phyloP scores from a whole-genome alignment of 1,284 basidiomycete species.

The Fomitopsis palustris region DNA sequence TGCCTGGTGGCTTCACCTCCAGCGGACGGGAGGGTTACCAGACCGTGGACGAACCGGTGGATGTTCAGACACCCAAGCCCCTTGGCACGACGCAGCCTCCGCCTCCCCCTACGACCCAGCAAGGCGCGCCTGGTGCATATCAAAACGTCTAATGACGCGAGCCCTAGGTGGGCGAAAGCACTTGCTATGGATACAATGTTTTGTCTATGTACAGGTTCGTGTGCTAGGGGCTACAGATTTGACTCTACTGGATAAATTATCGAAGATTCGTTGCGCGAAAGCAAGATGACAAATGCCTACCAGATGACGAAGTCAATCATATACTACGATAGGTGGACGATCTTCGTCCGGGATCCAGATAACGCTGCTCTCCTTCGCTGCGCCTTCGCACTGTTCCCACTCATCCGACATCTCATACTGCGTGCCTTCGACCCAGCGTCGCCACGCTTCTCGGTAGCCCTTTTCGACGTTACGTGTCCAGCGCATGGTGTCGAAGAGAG shows the following conservation, averaged over 20 bases:
- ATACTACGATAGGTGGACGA: conserved; percentile 16
- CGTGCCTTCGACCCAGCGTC: conserved; percentile 50
- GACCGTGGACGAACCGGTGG: conserved; percentile 60
- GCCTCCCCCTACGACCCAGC: conserved; percentile 14
- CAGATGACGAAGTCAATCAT: conserved; percentile 9
- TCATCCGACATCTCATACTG: conserved; percentile 40
- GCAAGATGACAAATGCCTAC: neutral
- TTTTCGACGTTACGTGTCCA: conserved; percentile 57
- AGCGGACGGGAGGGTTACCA: conserved; percentile 66
- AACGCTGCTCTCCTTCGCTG: conserved; percentile 32
- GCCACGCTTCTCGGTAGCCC: conserved; percentile 48
- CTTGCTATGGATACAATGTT: conserved; percentile 5
- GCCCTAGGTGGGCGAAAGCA: neutral
- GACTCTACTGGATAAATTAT: neutral
- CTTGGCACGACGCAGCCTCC: conserved; percentile 23
- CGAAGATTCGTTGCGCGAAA: neutral
- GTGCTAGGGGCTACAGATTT: conserved; percentile 2
- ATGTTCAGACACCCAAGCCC: conserved; percentile 32
- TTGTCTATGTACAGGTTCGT: conserved; percentile 5
- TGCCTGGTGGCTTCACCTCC: conserved; percentile 76
- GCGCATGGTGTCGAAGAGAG: conserved; percentile 52
- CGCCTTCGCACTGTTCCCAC: conserved; percentile 31
- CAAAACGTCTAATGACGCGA: conserved; percentile 40
- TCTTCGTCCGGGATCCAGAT: conserved; percentile 42
- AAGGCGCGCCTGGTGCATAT: conserved; percentile 44